A percentile compares a stretch with the other conserved stretches of the same genome.
These are phyloP conservation scores for Tuber magnatum DNA, from an alignment of 495 filamentous ascomycete genomes.

Conservation along the genomic window DNA sequence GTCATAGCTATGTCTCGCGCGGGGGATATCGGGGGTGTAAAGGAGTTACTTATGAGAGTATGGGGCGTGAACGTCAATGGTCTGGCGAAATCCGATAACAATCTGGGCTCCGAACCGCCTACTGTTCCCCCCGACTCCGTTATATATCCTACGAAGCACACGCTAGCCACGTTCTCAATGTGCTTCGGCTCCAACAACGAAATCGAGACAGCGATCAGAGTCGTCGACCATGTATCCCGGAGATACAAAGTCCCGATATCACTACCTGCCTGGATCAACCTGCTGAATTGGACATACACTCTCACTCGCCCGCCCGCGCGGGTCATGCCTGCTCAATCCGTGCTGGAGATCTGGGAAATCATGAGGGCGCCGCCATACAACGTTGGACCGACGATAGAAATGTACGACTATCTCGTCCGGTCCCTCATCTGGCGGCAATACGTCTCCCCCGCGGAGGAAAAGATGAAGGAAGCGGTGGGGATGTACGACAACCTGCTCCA, in stretches of 20 bases:
- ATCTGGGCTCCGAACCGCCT: constrained; percentile 30
- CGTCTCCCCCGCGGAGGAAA: constrained; percentile 28
- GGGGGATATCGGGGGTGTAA: constrained; percentile 48
- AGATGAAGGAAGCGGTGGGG: constrained; percentile 39
- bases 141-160: constrained; percentile 49
- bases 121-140: constrained; percentile 43
- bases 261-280: constrained; percentile 49
- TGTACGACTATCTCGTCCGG: constrained; percentile 51
- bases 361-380: constrained; percentile 56
- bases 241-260: constrained; percentile 51
- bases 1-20: constrained; percentile 54
- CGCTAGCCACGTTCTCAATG: constrained; percentile 56
- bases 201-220: constrained; percentile 49
- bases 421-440: constrained; percentile 38
- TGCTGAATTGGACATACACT: constrained; percentile 57
- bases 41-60: constrained; percentile 47
- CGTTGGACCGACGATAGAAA: constrained; percentile 49
- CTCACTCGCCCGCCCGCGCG: constrained; percentile 42
- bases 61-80: constrained; percentile 56
- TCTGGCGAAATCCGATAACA: constrained; percentile 34
- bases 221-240: constrained; percentile 53
- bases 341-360: constrained; percentile 49
- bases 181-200: constrained; percentile 54
- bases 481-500: neutral
- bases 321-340: constrained; percentile 44